phyloP scores from a whole-genome alignment of 176 grass and related monocot species.

The Oryza rufipogon region DNA sequence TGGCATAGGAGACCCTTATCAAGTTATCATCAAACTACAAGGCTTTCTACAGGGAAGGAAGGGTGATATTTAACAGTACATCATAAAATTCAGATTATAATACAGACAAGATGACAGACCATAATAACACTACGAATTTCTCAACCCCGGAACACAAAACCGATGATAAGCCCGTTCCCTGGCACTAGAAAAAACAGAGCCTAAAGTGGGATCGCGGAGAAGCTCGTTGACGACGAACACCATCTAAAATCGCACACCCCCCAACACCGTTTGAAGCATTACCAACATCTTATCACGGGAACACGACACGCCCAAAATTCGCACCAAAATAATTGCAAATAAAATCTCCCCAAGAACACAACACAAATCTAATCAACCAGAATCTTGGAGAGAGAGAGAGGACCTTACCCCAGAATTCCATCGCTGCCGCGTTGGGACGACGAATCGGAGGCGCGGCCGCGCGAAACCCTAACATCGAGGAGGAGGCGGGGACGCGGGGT shows the following conservation, averaged over 20 bases:
- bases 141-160: not conserved
- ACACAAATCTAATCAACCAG: not conserved
- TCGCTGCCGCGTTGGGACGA: not conserved
- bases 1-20: too few species aligned
- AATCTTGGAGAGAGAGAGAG: not conserved
- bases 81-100: not conserved
- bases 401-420: conserved; percentile 55
- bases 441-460: conserved; percentile 5
- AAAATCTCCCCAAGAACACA: not conserved
- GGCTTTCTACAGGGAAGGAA: too few species aligned
- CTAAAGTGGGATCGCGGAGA: not conserved
- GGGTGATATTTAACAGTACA: too few species aligned
- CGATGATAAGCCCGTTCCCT: not conserved
- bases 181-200: not conserved
- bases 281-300: too few species aligned
- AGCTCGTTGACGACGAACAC: not conserved
- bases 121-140: too few species aligned
- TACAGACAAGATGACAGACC: not conserved
- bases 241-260: not conserved
- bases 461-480: conserved; percentile 1
- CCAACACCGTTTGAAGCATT: not conserved
- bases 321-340: not conserved
- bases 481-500: not conserved
- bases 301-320: not conserved
- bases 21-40: too few species aligned